phyloP scores from a whole-genome alignment of 371 early-diverging fungal species.

The Zopfochytrium polystomum region DNA sequence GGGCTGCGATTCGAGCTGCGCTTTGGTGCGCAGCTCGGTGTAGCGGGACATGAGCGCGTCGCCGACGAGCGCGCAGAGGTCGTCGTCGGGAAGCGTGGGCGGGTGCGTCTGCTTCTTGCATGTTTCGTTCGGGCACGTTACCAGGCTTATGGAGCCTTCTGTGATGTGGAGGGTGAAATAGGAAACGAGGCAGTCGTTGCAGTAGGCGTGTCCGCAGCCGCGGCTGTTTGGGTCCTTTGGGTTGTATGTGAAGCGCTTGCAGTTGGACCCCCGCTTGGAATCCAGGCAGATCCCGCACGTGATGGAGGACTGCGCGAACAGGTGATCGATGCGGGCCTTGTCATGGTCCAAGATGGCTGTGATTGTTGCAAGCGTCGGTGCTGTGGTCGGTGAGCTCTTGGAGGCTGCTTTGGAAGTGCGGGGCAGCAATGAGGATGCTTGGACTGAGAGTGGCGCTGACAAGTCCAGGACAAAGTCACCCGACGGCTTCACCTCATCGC shows the following conservation, averaged over 20 bases:
- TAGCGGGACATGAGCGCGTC: background rate
- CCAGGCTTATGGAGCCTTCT: constrained; percentile 33
- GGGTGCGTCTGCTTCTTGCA: constrained; percentile 26
- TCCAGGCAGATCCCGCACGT: constrained; percentile 46
- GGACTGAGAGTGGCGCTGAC: too few species aligned
- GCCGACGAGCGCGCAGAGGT: background rate
- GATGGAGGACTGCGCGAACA: constrained; percentile 26
- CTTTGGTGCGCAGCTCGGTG: background rate
- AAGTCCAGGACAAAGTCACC: too few species aligned
- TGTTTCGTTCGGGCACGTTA: constrained; percentile 36
- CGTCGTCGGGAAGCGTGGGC: background rate
- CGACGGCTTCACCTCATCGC: too few species aligned
- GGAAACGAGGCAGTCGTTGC: constrained; percentile 33
- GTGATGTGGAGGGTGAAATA: constrained; percentile 40
- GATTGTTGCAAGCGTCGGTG: constrained; percentile 1
- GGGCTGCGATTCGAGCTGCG: constrained; percentile 24
- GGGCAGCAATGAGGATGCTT: too few species aligned
- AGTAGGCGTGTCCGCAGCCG: constrained; percentile 45
- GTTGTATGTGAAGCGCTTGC: constrained; percentile 29
- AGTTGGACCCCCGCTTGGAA: constrained; percentile 31
- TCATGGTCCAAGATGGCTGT: constrained; percentile 14
- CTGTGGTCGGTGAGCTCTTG: background rate
- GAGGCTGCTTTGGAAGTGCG: background rate
- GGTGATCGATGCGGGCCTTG: background rate
- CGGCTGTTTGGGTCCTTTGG: too few species aligned